Base-by-base conservation (phyloP, 495 filamentous ascomycete genomes). In the Podospora bellae-mahoneyi region DNA sequence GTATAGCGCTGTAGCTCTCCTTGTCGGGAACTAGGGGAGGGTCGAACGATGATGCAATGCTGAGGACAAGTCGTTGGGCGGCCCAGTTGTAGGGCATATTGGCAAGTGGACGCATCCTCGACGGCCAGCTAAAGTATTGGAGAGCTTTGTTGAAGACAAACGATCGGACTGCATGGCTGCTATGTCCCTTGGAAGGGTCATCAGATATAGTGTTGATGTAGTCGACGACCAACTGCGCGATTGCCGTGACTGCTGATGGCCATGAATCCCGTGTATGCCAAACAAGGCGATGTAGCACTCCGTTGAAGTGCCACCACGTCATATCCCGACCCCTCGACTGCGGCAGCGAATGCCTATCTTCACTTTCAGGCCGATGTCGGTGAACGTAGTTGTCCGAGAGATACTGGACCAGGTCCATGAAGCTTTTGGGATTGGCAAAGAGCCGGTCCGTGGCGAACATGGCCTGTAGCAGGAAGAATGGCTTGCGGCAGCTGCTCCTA, bases 1-100 rank as follows among this genome's bases (percentile, higher is more conserved):
- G 75, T 32, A 84, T 70, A 0, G 81, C 74, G 34, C 69, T 73
- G 44, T 80, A 84, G 63, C 78, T 75, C 2, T 69, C 64, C 60
- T 73, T 66, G 59, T 74, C 73, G 39, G 84, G 76, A 26, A 79
- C 68, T 3, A 84, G 64, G 4, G 74, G 76, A 2, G 70, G 79
- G 5, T 79, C 69, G 19, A 79, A 30, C 15, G 65, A 71, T 10
- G 77, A 71, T 2, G 81, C 80, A 65, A 81, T 70, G 4, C 66
- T 68, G 30, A 84, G 64, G 10, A 84, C 74, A 19, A 76, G 61
- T 44, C 72, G 79, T 44, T 84, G 82, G 0, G 81, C 81, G 26
- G 78, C 74, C 82, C 82, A 84, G 62, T 80, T 80, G 75, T 77
- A 78, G 48, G 70, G 69, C 72, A 76, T 76, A 65, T 77, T 72